Evolutionary conservation across 306 rosid genomes (phyloP).

Genomic region (Luffa aegyptiaca): DNA sequence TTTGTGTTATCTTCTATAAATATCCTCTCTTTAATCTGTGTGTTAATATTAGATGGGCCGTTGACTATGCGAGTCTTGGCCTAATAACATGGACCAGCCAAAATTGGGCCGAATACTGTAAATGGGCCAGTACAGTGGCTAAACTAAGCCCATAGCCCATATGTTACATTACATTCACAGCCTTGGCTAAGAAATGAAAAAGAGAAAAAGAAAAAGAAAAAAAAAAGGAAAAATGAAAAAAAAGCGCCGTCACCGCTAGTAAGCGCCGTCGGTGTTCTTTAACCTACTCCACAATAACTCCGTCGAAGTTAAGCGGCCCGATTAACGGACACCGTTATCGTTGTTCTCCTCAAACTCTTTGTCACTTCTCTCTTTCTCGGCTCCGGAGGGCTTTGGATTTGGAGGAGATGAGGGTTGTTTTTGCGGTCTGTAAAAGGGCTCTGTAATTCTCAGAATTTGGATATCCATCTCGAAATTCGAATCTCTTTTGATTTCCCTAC

Average conservation of each 20-base stretch:
- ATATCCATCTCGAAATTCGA: background rate
- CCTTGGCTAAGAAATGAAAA: background rate
- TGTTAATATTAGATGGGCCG: background rate
- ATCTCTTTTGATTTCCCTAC: background rate
- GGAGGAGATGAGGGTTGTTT: background rate
- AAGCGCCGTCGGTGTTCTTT: background rate
- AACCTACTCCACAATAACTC: slow-evolving; percentile 1
- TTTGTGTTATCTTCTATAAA: no score
- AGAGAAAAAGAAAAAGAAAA: background rate
- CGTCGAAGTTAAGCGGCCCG: background rate
- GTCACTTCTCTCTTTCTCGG: background rate
- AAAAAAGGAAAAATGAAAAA: background rate
- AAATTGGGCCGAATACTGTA: background rate
- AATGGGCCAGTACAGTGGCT: background rate
- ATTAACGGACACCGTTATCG: slow-evolving; percentile 12
- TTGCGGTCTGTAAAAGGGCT: background rate
- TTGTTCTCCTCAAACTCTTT: slow-evolving; percentile 3
- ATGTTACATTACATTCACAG: background rate
- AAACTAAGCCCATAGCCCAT: background rate
- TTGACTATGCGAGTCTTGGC: background rate
- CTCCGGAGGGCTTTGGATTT: slow-evolving; percentile 1
- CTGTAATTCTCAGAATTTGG: background rate
- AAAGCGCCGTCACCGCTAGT: slow-evolving; percentile 13
- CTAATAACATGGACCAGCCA: background rate
- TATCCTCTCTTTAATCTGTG: no score